Evolutionary conservation across 345 rosid species (phyloP), one percentile per base, ranked within the genome.

Genomic region (Gossypium thurberi): DNA sequence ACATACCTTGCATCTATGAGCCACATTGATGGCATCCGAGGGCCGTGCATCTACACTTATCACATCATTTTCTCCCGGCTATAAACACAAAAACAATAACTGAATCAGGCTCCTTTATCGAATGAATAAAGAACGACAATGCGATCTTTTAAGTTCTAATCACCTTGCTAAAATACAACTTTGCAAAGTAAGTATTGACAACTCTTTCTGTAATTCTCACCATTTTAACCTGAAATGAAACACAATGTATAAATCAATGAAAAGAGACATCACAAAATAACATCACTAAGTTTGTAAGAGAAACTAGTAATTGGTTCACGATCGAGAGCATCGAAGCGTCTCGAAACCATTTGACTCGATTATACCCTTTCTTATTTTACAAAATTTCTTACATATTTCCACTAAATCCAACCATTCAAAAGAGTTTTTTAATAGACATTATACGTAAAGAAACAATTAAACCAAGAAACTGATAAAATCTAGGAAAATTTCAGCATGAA

Each of bases 1-100:
- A 14, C 50, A 65, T 79, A 87, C 94, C 89, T 87, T 78, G 76
- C 89, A 86, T 84, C 85, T 84, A 60, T 75, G 81, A 56, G 97
- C 98, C 70, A 94, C 78, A 68, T 89, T 89, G 78, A 94, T 89
- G 76, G 97, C 98, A 85, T 92, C 97, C 25, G 97, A 94, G 33
- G 98, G 93, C 64, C 89, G 86, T n/a, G 87, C 78, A 82, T 94
- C 97, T 73, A 92, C 81, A 77, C 83, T 85, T 53, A 86, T 74
- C 75, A 78, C 68, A 63, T 86, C 89, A 76, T 43, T 75, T 72
- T 86, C 85, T 70, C 90, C 93, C 40, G 90, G 89, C 97, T 94
- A 93, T 78, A 86, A 74, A 81, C 47, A 71, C 14, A 69, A 62
- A 59, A 67, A 57, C 23, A 23, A 14, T 59, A 73, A 33, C 11